Evolutionary conservation across 768 basidiomycete genomes (phyloP).

Genomic region (Boletellus ananas): DNA sequence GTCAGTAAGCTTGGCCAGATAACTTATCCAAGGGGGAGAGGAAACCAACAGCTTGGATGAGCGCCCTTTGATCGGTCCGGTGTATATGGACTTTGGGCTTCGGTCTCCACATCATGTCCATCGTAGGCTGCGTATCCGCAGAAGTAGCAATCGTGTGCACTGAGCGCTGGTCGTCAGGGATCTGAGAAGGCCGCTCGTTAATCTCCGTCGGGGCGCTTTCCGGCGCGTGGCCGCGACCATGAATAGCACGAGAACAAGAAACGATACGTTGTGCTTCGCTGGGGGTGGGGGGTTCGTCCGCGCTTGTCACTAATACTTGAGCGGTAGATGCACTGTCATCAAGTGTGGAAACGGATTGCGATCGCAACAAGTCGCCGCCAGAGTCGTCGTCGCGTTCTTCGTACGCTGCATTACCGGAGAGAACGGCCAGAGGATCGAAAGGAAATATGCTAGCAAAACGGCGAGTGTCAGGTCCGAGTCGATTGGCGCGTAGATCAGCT

Average conservation of each 20-base stretch:
- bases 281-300: slow-evolving; percentile 3
- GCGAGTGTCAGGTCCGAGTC: slow-evolving; percentile 19
- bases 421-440: slow-evolving; percentile 5
- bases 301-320: background rate
- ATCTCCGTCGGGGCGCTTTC: slow-evolving; percentile 1
- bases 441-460: slow-evolving; percentile 26
- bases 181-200: slow-evolving; percentile 11
- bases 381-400: slow-evolving; percentile 11
- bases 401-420: slow-evolving; percentile 6
- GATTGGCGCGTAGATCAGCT: slow-evolving; percentile 1
- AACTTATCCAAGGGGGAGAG: background rate
- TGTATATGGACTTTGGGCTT: slow-evolving; percentile 33
- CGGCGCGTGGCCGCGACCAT: background rate
- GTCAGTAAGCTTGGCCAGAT: background rate
- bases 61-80: slow-evolving; percentile 34
- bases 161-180: slow-evolving; percentile 25
- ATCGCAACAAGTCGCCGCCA: slow-evolving; percentile 6
- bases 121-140: slow-evolving; percentile 9
- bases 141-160: slow-evolving; percentile 22
- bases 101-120: slow-evolving; percentile 32
- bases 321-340: background rate
- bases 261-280: slow-evolving; percentile 24
- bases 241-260: slow-evolving; percentile 17
- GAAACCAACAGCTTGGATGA: slow-evolving; percentile 39
- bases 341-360: slow-evolving; percentile 5